A percentile compares a stretch with the other conserved stretches of the same genome.
Evolutionary conservation across 805 yeast species (phyloP).

Genomic region (Tetrapisispora namnaoensis): DNA sequence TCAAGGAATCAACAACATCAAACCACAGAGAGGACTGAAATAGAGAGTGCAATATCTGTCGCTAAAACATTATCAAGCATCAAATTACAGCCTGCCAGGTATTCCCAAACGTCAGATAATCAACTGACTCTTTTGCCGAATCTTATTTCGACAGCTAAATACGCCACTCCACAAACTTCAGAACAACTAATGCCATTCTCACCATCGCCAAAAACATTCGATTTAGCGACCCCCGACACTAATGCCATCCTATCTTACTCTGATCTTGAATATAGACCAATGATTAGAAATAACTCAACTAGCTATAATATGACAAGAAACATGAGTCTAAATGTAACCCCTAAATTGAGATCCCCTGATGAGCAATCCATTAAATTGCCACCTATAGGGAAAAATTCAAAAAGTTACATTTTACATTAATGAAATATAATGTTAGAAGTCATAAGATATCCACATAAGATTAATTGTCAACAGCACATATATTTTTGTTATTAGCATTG

Average conservation of each 20-base stretch:
- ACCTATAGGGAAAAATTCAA: neutral
- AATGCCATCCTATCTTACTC: neutral
- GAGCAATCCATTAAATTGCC: neutral
- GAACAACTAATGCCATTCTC: neutral
- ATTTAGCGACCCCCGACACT: neutral
- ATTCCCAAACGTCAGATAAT: neutral
- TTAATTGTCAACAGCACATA: neutral
- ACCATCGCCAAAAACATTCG: slow-evolving; percentile 1
- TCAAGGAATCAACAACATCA: neutral
- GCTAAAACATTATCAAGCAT: neutral
- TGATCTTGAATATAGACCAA: neutral
- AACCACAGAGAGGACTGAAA: neutral
- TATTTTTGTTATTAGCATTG: too few relatives aligned
- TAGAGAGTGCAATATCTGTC: neutral
- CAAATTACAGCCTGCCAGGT: neutral
- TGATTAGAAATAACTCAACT: neutral
- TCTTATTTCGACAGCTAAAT: neutral
- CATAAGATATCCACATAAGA: too few relatives aligned
- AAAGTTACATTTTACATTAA: neutral
- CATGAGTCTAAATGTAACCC: neutral
- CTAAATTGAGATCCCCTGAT: neutral
- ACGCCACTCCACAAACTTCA: neutral
- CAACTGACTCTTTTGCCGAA: neutral
- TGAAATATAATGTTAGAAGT: neutral
- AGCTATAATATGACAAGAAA: neutral